Evolutionary conservation across 352 stramenopile species (phyloP).

Genomic region (Blastocystis sp.): DNA sequence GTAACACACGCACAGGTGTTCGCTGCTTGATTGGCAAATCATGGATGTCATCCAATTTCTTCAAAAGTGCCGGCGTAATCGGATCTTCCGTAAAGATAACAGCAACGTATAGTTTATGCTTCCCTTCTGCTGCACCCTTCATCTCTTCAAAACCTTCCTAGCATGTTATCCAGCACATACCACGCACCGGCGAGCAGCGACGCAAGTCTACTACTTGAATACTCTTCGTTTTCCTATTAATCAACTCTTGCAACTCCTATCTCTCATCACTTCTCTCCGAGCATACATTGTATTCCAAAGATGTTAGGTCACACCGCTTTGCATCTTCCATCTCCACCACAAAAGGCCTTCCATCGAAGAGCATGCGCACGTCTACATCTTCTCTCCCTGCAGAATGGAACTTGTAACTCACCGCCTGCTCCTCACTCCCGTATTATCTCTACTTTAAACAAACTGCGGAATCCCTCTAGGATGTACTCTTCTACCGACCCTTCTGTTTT

Average conservation of each 20-base stretch:
- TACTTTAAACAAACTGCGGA: constrained; percentile 71
- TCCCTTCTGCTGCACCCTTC: constrained; percentile 67
- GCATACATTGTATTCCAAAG: constrained; percentile 67
- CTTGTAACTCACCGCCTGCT: constrained; percentile 70
- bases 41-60: constrained; percentile 74
- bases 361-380: constrained; percentile 93
- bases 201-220: constrained; percentile 62
- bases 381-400: constrained; percentile 91
- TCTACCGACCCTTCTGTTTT: constrained; percentile 81
- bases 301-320: constrained; percentile 72
- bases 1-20: constrained; percentile 93
- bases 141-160: constrained; percentile 64
- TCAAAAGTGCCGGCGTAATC: constrained; percentile 66
- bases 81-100: constrained; percentile 66
- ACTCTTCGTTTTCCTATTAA: constrained; percentile 31
- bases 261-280: not conserved
- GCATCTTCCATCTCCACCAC: constrained; percentile 69
- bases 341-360: constrained; percentile 78
- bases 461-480: constrained; percentile 76
- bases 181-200: not conserved
- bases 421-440: constrained; percentile 63
- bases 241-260: constrained; percentile 10
- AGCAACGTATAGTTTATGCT: constrained; percentile 69
- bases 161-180: not conserved
- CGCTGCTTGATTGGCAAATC: constrained; percentile 85